Conservation (phyloP, 2,329 filamentous ascomycete genomes). For the Chaetomiaceae sp. region DNA sequence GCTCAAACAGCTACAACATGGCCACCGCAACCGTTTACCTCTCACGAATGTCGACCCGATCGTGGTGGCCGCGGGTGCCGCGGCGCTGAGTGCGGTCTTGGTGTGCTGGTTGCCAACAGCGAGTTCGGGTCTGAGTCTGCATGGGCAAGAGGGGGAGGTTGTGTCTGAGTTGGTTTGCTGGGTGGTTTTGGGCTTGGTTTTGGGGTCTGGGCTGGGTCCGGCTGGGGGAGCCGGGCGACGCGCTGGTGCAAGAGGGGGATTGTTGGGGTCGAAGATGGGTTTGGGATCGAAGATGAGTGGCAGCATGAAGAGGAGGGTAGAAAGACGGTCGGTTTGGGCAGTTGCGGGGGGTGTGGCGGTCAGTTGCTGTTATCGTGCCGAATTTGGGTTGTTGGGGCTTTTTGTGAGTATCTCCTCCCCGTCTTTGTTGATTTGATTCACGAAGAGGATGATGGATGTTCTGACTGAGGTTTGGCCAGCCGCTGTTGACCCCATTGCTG, state of each 20-base stretch:
- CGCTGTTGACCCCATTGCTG: slow-evolving; percentile 31
- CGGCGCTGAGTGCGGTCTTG: slow-evolving; percentile 27
- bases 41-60: slow-evolving; percentile 8
- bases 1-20: no score
- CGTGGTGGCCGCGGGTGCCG: slow-evolving; percentile 20
- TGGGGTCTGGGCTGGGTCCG: not conserved
- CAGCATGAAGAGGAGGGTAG: no score
- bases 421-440: not conserved
- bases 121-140: slow-evolving; percentile 18
- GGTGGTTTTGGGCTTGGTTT: slow-evolving; percentile 27
- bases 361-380: slow-evolving; percentile 24
- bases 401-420: slow-evolving; percentile 10
- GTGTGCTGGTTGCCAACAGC: slow-evolving; percentile 11
- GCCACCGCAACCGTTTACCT: not conserved
- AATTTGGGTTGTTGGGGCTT: slow-evolving; percentile 16
- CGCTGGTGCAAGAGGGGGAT: not conserved
- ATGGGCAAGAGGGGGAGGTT: slow-evolving; percentile 27
- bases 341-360: slow-evolving; percentile 19
- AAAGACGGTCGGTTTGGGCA: slow-evolving; percentile 10
- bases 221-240: not conserved
- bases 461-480: slow-evolving; percentile 21
- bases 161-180: slow-evolving; percentile 34
- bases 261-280: not conserved
- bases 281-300: no score
- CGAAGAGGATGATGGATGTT: not conserved